Percentiles rank a stretch among this genome's conserved stretches.
Conservation (phyloP, 352 stramenopile species). For the Phytophthora macrochlamydospora region DNA sequence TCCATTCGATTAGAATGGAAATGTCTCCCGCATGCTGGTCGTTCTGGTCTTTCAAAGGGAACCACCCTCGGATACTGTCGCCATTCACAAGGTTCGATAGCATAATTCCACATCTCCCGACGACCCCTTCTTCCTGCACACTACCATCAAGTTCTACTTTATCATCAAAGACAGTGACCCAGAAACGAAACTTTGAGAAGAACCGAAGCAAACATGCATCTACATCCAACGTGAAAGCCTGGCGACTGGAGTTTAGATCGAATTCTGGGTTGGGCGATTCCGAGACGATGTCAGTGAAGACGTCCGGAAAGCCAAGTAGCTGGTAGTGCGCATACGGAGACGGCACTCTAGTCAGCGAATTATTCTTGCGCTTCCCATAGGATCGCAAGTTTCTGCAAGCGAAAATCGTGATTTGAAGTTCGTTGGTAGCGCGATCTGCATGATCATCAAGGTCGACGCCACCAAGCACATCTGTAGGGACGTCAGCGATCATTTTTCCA, state of each 20-base stretch:
- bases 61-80: conserved; percentile 74
- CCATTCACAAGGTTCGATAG: conserved; percentile 75
- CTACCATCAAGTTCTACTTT: conserved; percentile 44
- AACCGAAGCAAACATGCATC: conserved; percentile 82
- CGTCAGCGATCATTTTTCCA: conserved; percentile 7
- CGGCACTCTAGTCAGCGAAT: conserved; percentile 40
- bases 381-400: conserved; percentile 60
- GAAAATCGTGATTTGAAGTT: conserved; percentile 75
- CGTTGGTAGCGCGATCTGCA: conserved; percentile 41
- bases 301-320: conserved; percentile 86
- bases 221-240: conserved; percentile 73
- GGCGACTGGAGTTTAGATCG: conserved; percentile 63
- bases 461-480: conserved; percentile 16
- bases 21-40: conserved; percentile 69
- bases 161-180: conserved; percentile 90
- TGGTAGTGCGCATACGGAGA: conserved; percentile 92
- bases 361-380: conserved; percentile 44
- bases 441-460: conserved; percentile 28
- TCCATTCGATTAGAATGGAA: conserved; percentile 78
- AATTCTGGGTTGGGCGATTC: conserved; percentile 73
- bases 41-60: conserved; percentile 62
- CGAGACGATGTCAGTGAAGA: conserved; percentile 88
- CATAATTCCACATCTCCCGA: conserved; percentile 76
- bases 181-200: conserved; percentile 80
- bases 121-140: conserved; percentile 54